Conservation (phyloP, 2,329 filamentous ascomycete genomes). For the Westerdykella sp. region DNA sequence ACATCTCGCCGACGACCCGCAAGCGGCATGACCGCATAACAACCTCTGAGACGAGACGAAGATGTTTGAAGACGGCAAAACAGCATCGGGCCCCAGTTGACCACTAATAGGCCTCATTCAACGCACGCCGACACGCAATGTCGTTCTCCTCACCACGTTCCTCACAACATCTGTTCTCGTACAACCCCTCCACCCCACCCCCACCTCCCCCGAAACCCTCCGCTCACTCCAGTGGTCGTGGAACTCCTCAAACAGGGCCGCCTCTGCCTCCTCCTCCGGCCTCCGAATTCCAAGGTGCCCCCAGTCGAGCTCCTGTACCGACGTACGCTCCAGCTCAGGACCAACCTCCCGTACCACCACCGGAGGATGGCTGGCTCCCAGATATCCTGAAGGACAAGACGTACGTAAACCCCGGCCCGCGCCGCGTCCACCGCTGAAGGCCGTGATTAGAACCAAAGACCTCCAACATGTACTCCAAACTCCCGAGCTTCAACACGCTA, state of each 20-base stretch:
- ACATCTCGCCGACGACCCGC: no score
- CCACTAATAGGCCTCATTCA: no score
- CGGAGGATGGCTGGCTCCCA: constrained; percentile 70
- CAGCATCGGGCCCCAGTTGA: no score
- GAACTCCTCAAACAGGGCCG: constrained; percentile 39
- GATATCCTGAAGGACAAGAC: constrained; percentile 71
- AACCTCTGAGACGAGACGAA: no score
- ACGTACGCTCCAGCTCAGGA: constrained; percentile 14
- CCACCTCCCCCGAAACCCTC: constrained; percentile 43
- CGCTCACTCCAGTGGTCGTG: constrained; percentile 38
- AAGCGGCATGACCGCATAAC: no score
- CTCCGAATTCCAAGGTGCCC: constrained; percentile 21
- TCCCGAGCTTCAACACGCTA: constrained; percentile 63
- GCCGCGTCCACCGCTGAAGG: constrained; percentile 11
- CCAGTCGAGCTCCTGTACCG: constrained; percentile 12
- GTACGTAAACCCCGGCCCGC: constrained; percentile 46
- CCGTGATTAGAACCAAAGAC: constrained; percentile 61
- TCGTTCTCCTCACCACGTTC: constrained; percentile 35
- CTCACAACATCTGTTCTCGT: constrained; percentile 35
- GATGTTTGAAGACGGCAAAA: no score
- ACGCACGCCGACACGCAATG: constrained; percentile 15
- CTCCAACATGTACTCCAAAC: constrained; percentile 63
- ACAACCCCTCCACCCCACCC: constrained; percentile 42
- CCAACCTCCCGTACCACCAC: constrained; percentile 20
- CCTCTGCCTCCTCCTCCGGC: constrained; percentile 43